Evolutionary conservation across 192 early-diverging fungal species (phyloP).

Genomic region (Thoreauomyces humboldtii): DNA sequence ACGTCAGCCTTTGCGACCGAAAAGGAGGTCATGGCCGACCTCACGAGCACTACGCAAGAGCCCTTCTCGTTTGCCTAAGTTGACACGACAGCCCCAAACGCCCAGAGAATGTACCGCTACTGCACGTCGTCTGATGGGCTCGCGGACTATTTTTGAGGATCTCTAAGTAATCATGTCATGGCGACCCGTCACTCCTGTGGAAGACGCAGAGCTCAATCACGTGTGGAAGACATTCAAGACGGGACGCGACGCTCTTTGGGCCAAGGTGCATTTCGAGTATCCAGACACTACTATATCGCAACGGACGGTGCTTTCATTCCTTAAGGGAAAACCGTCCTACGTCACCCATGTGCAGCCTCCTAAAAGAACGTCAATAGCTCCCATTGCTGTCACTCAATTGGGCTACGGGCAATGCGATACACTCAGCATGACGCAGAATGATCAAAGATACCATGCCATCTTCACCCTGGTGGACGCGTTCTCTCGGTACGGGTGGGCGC

Average conservation of each 20-base stretch:
- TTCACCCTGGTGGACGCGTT: constrained; percentile 5
- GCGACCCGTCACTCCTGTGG: not conserved
- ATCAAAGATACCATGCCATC: not conserved
- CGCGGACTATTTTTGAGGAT: constrained; percentile 6
- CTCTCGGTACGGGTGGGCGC: constrained; percentile 1
- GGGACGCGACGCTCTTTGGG: constrained; percentile 8
- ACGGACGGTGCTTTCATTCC: constrained; percentile 16
- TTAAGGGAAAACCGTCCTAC: not conserved
- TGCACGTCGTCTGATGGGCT: not conserved
- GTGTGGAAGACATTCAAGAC: constrained; percentile 9
- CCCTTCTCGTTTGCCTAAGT: constrained; percentile 10
- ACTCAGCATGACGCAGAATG: not conserved
- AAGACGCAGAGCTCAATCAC: not conserved
- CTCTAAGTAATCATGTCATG: no score
- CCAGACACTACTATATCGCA: constrained; percentile 18
- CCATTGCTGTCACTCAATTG: not conserved
- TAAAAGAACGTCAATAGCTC: not conserved
- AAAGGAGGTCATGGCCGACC: constrained; percentile 11
- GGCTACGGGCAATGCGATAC: constrained; percentile 3
- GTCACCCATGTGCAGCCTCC: constrained; percentile 7
- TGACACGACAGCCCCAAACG: not conserved
- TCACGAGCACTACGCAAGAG: constrained; percentile 5
- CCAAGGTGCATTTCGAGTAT: not conserved
- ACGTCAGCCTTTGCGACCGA: not conserved
- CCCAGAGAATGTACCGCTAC: constrained; percentile 2